Evolutionary conservation across 352 stramenopile genomes (phyloP).

Genomic region (Globisporangium carolinianum): DNA sequence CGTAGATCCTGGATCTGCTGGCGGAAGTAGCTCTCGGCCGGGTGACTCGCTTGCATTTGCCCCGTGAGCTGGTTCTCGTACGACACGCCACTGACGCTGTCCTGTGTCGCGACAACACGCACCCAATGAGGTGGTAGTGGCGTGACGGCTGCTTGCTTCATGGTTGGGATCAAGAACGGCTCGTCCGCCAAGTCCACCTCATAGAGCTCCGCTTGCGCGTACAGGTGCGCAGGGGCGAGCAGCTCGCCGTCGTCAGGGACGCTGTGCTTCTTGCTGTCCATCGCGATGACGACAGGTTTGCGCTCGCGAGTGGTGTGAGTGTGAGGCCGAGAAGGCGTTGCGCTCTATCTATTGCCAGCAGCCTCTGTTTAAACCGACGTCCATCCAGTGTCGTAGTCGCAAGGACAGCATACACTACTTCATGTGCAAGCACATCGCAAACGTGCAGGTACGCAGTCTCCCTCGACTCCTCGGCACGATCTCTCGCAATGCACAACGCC

Average conservation of each 20-base stretch:
- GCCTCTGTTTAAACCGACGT: not conserved
- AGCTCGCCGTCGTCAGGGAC: not conserved
- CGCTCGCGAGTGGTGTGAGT: too few species aligned
- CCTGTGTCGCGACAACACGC: not conserved
- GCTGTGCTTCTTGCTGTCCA: not conserved
- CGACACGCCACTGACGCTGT: not conserved
- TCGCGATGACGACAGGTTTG: too few species aligned
- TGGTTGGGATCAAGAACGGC: conserved; percentile 37
- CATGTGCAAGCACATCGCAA: conserved; percentile 39
- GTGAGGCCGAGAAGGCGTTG: too few species aligned
- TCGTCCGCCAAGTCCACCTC: conserved; percentile 38
- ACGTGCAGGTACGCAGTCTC: conserved; percentile 20
- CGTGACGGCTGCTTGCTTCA: conserved; percentile 40
- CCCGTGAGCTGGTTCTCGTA: conserved; percentile 20
- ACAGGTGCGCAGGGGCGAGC: conserved; percentile 41
- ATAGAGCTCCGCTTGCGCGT: conserved; percentile 28
- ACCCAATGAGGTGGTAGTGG: conserved; percentile 32
- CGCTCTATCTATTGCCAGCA: not conserved
- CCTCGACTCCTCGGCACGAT: not conserved
- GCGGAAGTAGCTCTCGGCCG: conserved; percentile 36
- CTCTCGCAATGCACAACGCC: too few species aligned
- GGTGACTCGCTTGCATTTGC: conserved; percentile 11
- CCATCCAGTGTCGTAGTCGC: too few species aligned
- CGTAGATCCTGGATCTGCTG: conserved; percentile 42
- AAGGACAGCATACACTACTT: not conserved